Base-by-base conservation (phyloP, 768 basidiomycete genomes). In the Megacollybia marginata region DNA sequence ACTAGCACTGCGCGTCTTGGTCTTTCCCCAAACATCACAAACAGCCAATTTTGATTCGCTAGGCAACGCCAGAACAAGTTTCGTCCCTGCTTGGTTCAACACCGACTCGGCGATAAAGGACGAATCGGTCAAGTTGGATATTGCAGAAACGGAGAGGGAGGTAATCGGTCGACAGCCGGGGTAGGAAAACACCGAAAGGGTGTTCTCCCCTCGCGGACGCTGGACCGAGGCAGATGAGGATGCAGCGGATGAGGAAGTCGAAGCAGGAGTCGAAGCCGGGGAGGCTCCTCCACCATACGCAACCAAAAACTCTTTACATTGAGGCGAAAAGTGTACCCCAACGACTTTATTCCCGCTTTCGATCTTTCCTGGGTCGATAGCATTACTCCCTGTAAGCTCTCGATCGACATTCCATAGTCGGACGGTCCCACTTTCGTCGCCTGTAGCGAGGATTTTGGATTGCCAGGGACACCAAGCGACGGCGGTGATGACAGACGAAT, bases 401-500 rank as follows among this genome's bases (percentile, higher is more conserved):
- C 53, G 32, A 53, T 71, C 48, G 60, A 72, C 55, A 58, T 72
- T 73, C 78, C 77, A 80, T 53, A 80, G 65, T 42, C 72, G 73
- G 43, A 79, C 68, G 28, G 69, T 74, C 20, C 71, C 70, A 5
- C 75, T 70, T 5, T 67, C 71, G 20, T 80, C 88, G 1, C 90
- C 91, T 1, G 85, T 81, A 0, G 90, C 89, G 45, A 93, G 75
- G 4, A 92, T 70, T 9, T 82, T 81, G 0, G 80, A 73, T 59
- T 87, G 81, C 92, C 92, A 93, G 0, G 89, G 85, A 55, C 85
- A 91, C 86, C 91, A 94, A 0, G 87, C 82, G 46, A 94, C 70
- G 0, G 89, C 88, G 88, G 75, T 74, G 40, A 82, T 69, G 0
- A 79, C 73, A 12, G 78, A 82, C 1, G 66, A 67, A 59, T 91